phyloP scores from a whole-genome alignment of 495 filamentous ascomycete genomes.

The Cercophora newfieldiana region DNA sequence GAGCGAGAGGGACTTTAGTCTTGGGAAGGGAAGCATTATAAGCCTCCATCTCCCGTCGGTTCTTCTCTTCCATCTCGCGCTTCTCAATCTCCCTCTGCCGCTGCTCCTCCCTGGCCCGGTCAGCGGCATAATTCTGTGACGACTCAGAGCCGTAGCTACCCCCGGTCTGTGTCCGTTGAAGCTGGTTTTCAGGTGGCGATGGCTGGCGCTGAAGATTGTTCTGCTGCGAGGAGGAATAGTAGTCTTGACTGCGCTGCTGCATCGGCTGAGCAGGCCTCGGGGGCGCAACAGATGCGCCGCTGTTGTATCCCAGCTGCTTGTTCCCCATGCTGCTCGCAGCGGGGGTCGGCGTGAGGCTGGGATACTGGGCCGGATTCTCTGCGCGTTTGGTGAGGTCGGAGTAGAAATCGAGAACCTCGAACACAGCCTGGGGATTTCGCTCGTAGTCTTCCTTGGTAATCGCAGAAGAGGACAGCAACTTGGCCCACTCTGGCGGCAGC shows the following conservation, averaged over 20 bases:
- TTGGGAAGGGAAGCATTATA: conserved; percentile 88
- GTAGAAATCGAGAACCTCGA: conserved; percentile 97
- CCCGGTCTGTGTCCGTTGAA: conserved; percentile 42
- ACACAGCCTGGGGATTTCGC: conserved; percentile 96
- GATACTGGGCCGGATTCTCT: conserved; percentile 75
- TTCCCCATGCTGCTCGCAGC: conserved; percentile 51
- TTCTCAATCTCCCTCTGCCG: conserved; percentile 43
- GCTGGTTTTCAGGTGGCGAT: conserved; percentile 41
- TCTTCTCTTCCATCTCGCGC: conserved; percentile 66
- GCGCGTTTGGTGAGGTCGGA: conserved; percentile 88
- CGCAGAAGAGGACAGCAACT: conserved; percentile 88
- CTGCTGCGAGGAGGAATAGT: conserved; percentile 34
- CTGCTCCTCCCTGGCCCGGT: conserved; percentile 57
- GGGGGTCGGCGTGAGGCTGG: conserved; percentile 67
- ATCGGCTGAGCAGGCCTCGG: conserved; percentile 61
- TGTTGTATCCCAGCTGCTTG: conserved; percentile 65
- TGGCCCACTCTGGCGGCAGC: conserved; percentile 93
- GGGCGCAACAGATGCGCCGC: conserved; percentile 72
- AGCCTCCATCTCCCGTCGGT: conserved; percentile 71
- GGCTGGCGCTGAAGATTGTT: conserved; percentile 37
- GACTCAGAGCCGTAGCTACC: conserved; percentile 23
- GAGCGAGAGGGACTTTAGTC: conserved; percentile 70
- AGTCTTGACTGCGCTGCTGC: conserved; percentile 52
- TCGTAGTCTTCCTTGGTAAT: conserved; percentile 98
- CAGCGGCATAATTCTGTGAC: conserved; percentile 48